These are phyloP conservation scores for Cytospora leucostoma DNA, from an alignment of 2,329 filamentous ascomycete genomes.

Conservation along the genomic window DNA sequence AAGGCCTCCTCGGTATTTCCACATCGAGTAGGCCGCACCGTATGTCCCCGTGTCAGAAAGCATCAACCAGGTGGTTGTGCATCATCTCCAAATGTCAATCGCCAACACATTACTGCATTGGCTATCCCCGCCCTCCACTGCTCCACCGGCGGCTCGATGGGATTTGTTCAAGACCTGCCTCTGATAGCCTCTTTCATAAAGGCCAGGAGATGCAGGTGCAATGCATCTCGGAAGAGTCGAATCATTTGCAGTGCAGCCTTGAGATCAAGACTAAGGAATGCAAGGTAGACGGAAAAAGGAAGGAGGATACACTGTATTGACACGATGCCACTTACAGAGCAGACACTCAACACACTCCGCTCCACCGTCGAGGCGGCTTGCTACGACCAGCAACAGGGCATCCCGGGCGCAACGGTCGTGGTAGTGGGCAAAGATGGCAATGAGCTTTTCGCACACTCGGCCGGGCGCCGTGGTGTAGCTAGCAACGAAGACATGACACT, in stretches of 20 bases:
- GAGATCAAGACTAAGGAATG: not conserved
- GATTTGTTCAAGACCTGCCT: not conserved
- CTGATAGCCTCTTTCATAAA: no score
- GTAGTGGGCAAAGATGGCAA: conserved; percentile 50
- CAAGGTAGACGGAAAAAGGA: not conserved
- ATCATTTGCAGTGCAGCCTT: not conserved
- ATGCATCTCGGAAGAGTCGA: no score
- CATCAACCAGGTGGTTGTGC: not conserved
- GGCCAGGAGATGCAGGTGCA: no score
- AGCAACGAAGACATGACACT: conserved; percentile 26
- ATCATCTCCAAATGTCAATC: not conserved
- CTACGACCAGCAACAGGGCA: conserved; percentile 40
- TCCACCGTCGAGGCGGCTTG: conserved; percentile 41
- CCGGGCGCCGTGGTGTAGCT: conserved; percentile 47
- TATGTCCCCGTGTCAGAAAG: no score
- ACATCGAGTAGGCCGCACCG: conserved; percentile 7
- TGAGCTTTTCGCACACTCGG: conserved; percentile 50
- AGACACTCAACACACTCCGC: conserved; percentile 31
- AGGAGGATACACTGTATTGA: not conserved
- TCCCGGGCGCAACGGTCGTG: conserved; percentile 49
- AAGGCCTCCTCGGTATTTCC: conserved; percentile 4
- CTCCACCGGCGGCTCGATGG: not conserved
- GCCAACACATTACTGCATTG: not conserved
- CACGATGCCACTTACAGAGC: conserved; percentile 28
- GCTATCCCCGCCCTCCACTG: not conserved